Evolutionary conservation across 1,284 basidiomycete species (phyloP), one percentile per base, ranked within the genome.

Genomic region (Cyathus olla): DNA sequence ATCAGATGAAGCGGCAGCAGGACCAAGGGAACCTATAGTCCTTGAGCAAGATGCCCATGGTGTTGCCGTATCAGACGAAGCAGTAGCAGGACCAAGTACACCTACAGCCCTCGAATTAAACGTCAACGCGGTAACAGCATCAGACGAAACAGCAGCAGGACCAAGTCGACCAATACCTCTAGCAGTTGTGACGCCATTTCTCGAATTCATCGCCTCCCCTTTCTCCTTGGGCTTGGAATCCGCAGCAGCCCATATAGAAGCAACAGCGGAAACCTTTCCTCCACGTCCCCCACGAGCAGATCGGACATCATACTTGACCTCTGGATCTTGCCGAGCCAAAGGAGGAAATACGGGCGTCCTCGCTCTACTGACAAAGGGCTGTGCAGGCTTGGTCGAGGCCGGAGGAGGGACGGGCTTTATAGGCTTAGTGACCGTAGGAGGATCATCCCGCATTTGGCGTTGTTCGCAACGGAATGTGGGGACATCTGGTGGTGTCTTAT

Each of bases 241-340:
- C 27, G 48, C 21, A 29, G 86, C 77, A 3, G 90, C 86, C 92
- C 93, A 95, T 26, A 95, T 78, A 4, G 90, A 85, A 1, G 91
- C 87, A 2, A 93, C 91, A 5, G 91, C 83, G 2, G 92, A 83
- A 17, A 95, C 94, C 55, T 86, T 85, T 11, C 93, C 94, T 1
- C 93, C 93, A 55, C 85, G 80, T 2, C 94, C 94, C 3, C 94
- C 93, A 26, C 93, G 85, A 11, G 92, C 93, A 42, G 91, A 93
- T 5, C 90, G 87, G 22, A 92, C 75, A 68, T 94, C 89, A 71
- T 94, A 94, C 64, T 89, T 90, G 26, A 81, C 81, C 58, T 87
- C 87, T 0, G 84, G 76, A 65, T 87, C 84, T 67, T 68, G 49
- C 10, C 72, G 64, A 2, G 74, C 75, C 19, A 78, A 74, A 2